Conservation (phyloP, 352 stramenopile species). For the Phytophthora pini region DNA sequence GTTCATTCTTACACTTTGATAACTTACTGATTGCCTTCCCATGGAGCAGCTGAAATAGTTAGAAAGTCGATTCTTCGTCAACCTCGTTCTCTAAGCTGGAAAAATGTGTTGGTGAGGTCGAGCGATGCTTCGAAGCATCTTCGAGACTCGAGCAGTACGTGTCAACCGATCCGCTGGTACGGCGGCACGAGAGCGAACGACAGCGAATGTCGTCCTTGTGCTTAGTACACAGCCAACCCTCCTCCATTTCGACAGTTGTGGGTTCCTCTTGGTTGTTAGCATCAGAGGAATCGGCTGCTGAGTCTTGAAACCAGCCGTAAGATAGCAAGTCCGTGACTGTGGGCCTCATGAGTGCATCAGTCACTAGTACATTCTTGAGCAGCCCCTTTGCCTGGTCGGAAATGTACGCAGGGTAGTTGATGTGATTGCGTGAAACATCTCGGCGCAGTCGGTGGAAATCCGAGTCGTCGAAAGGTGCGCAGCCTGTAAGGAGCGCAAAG, state of each 20-base stretch:
- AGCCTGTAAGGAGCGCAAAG: constrained; percentile 84
- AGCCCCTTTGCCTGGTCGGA: constrained; percentile 70
- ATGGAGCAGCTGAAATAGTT: constrained; percentile 1
- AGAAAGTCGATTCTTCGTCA: constrained; percentile 1
- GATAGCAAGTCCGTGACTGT: constrained; percentile 65
- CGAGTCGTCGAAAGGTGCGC: constrained; percentile 82
- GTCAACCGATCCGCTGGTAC: constrained; percentile 48
- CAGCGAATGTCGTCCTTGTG: constrained; percentile 29
- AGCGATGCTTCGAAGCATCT: constrained; percentile 33
- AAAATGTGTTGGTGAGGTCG: constrained; percentile 24
- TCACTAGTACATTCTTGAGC: constrained; percentile 71
- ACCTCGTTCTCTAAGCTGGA: constrained; percentile 27
- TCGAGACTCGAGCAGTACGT: constrained; percentile 75
- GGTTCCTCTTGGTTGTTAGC: constrained; percentile 21
- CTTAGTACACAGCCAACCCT: constrained; percentile 31
- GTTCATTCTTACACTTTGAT: constrained; percentile 6
- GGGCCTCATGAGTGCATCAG: constrained; percentile 63
- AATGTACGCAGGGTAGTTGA: constrained; percentile 70
- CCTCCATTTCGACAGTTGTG: constrained; percentile 10
- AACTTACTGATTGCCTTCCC: constrained; percentile 27
- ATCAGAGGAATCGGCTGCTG: constrained; percentile 3
- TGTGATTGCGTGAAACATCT: constrained; percentile 72
- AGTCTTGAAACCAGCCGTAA: constrained; percentile 64
- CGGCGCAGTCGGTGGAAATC: constrained; percentile 66
- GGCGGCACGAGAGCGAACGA: constrained; percentile 55